Evolutionary conservation across 2,329 filamentous ascomycete species (phyloP), one percentile per base, ranked within the genome.

Genomic region (Penicillium sp.): DNA sequence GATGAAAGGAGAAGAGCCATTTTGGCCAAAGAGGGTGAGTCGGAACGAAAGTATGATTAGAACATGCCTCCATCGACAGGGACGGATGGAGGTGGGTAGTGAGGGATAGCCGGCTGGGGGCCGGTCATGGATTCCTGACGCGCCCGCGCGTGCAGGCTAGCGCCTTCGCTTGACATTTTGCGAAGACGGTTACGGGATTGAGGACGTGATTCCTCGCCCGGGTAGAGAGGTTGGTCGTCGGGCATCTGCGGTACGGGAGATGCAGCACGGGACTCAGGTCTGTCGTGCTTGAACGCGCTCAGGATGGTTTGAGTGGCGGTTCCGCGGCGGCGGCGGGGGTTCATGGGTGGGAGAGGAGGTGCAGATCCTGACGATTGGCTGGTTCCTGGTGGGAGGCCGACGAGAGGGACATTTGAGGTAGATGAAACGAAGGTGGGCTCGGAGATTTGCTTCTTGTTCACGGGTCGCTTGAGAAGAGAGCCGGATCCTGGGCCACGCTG

Each of bases 401-500:
- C 76, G 0, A 81, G 81, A 43, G 85, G 83, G 27, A 86, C 78
- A 43, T 82, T 81, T 2, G 81, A 84, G 4, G 84, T 86, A 9
- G 77, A 75, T 4, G 76, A 78, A 9, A 79, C 66, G 46, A 79
- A 75, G 3, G 73, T 78, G 0, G 85, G 85, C 62, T 87, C 85
- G 2, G 83, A 86, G 47, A 88, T 88, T 54, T 83, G 80, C 11
- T 77, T 74, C 69, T 88, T 88, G 58, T 81, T 81, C 45, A 87
- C 77, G 0, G 80, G 77, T 62, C 81, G 81, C 73, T 86, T 87
- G 36, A 83, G 79, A 5, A 74, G 68, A 51, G 65, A 58, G 50
- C 56, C 57, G 31, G 67, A 60, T 7, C 67, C 64, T 27, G 67
- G 59, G 11, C 67, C 63, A 58, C 71, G 71, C 50, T 69, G 67